Evolutionary conservation across 768 basidiomycete species (phyloP).

Genomic region (Amylocystis lapponica): DNA sequence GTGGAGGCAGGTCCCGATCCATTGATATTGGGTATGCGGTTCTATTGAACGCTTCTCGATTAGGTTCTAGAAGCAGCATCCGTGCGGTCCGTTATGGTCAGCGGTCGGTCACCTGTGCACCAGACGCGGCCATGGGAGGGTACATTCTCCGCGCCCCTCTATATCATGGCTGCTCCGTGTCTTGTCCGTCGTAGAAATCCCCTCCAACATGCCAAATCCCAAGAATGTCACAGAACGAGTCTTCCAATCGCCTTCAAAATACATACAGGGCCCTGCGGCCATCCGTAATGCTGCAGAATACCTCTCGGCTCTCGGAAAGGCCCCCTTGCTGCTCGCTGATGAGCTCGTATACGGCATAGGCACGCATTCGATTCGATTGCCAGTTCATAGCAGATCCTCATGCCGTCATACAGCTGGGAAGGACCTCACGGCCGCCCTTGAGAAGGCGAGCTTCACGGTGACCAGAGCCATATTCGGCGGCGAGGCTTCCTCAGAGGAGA

Average conservation of each 20-base stretch:
- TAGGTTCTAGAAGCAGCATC: no score
- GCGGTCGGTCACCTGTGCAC: no score
- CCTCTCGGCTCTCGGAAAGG: slow-evolving; percentile 18
- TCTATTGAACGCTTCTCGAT: no score
- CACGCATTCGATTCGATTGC: slow-evolving; percentile 8
- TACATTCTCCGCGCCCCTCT: no score
- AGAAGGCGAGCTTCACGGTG: slow-evolving; percentile 18
- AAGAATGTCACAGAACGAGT: slow-evolving; percentile 22
- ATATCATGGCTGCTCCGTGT: no score
- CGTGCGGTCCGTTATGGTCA: no score
- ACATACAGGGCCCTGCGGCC: slow-evolving; percentile 27
- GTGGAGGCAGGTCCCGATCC: no score
- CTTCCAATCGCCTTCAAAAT: slow-evolving; percentile 29
- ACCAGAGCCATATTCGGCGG: slow-evolving; percentile 22
- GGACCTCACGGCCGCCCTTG: slow-evolving; percentile 19
- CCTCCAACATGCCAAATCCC: slow-evolving; percentile 14
- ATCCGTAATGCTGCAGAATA: slow-evolving; percentile 26
- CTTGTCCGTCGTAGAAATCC: no score
- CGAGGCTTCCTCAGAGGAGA: slow-evolving; percentile 24
- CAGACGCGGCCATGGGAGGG: no score
- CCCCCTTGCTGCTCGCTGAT: slow-evolving; percentile 22
- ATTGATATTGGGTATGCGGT: no score
- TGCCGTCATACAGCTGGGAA: slow-evolving; percentile 20
- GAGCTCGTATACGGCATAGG: slow-evolving; percentile 25
- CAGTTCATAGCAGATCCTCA: background rate